Percentiles rank a stretch among this genome's conserved stretches.
Conservation (phyloP, 2,329 filamentous ascomycete species). For the Ceratocystiopsis sp. region DNA sequence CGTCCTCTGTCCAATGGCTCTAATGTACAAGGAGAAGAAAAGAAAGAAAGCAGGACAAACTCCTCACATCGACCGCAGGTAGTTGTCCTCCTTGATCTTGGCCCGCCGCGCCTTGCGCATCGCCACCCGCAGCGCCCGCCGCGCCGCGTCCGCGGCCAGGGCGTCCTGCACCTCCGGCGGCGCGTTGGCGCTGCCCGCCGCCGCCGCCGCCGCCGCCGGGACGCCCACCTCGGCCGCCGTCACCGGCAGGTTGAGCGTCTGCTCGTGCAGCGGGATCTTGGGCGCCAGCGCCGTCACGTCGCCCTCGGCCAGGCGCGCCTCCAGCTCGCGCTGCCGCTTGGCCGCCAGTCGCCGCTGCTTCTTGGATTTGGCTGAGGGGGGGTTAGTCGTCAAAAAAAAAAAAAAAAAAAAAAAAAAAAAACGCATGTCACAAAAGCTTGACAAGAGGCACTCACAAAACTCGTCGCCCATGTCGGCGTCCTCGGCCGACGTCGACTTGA, state of each 20-base stretch:
- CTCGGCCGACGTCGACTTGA: slow-evolving; percentile 31
- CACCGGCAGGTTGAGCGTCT: slow-evolving; percentile 55
- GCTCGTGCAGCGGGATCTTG: slow-evolving; percentile 60
- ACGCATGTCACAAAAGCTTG: too few species aligned
- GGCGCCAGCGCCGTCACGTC: slow-evolving; percentile 47
- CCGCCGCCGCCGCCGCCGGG: slow-evolving; percentile 28
- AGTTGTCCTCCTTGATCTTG: slow-evolving; percentile 72
- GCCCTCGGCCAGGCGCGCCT: slow-evolving; percentile 44
- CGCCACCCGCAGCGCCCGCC: slow-evolving; percentile 48
- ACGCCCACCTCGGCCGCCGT: slow-evolving; percentile 21
- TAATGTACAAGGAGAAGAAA: too few species aligned
- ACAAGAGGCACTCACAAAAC: slow-evolving; percentile 62
- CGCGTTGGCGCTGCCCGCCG: slow-evolving; percentile 47
- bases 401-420: too few species aligned
- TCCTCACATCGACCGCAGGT: slow-evolving; percentile 57
- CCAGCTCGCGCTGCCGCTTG: slow-evolving; percentile 39
- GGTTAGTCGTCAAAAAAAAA: background rate
- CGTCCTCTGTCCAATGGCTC: too few species aligned
- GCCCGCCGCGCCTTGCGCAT: slow-evolving; percentile 60
- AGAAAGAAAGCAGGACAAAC: too few species aligned
- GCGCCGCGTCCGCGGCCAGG: slow-evolving; percentile 28
- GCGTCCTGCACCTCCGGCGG: slow-evolving; percentile 26
- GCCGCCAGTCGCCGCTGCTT: slow-evolving; percentile 59
- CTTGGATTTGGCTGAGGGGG: slow-evolving; percentile 55
- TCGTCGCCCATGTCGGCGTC: slow-evolving; percentile 49